Evolutionary conservation across 78 protist species (phyloP).

Genomic region (Dictyostelium purpureum): DNA sequence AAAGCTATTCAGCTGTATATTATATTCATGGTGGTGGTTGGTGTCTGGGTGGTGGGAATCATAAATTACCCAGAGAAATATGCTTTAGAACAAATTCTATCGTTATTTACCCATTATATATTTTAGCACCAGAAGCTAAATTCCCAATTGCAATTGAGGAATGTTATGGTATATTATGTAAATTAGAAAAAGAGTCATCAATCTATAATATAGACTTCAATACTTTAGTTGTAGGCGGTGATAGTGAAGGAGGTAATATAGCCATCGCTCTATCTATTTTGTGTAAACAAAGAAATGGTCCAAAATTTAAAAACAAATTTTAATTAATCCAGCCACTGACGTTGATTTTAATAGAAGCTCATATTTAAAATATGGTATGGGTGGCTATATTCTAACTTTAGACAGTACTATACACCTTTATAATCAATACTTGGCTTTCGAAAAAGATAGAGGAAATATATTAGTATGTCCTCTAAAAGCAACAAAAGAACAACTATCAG

Average conservation of each 20-base stretch:
- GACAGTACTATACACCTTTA: background rate
- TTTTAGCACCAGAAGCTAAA: background rate
- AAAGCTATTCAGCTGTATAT: background rate
- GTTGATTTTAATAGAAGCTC: background rate
- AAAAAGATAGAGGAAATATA: background rate
- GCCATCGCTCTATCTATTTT: background rate
- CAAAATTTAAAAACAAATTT: background rate
- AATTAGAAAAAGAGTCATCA: background rate
- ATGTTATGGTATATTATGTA: background rate
- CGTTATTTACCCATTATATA: background rate
- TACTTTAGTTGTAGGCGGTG: background rate
- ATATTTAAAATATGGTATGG: background rate
- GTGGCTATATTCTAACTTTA: background rate
- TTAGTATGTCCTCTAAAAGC: background rate
- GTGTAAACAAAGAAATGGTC: background rate
- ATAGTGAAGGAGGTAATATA: background rate
- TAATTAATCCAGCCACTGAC: background rate
- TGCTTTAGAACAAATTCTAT: background rate
- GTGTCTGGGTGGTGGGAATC: background rate
- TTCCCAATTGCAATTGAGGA: background rate
- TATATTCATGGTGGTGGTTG: constrained; percentile 1
- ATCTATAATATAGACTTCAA: background rate
- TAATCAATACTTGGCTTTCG: background rate
- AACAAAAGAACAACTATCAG: background rate
- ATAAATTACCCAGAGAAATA: background rate